phyloP scores from a whole-genome alignment of 371 early-diverging fungal genomes.

The Mucor saturninus region DNA sequence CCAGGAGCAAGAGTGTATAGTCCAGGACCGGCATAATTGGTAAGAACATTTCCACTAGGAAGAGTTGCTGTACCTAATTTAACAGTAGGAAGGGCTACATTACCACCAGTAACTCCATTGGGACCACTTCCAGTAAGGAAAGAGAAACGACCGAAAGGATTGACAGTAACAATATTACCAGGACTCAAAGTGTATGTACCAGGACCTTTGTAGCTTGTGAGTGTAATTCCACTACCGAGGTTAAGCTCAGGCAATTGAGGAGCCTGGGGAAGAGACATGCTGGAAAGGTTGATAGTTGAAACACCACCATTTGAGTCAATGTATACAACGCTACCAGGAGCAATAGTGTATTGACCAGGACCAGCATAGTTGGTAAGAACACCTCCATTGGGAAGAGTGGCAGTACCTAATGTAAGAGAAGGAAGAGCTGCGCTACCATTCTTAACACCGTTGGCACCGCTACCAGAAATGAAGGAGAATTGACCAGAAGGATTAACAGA shows the following conservation, averaged over 20 bases:
- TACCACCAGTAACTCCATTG: neutral
- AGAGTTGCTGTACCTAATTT: neutral
- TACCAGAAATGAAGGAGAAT: neutral
- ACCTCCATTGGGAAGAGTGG: neutral
- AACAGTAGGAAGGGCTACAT: neutral
- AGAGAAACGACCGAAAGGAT: neutral
- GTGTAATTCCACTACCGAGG: neutral
- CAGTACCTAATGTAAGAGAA: neutral
- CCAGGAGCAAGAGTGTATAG: neutral
- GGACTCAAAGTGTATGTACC: constrained; percentile 10
- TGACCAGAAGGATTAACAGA: neutral
- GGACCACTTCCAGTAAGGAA: neutral
- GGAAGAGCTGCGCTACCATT: neutral
- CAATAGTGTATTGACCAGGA: too few relatives aligned
- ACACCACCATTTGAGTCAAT: too few relatives aligned
- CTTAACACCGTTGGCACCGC: neutral
- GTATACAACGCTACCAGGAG: too few relatives aligned
- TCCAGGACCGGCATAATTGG: neutral
- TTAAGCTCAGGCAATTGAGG: neutral
- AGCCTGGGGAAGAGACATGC: too few relatives aligned
- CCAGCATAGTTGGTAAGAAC: neutral
- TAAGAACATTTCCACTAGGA: neutral
- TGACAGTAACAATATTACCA: neutral
- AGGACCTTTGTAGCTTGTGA: constrained; percentile 7
- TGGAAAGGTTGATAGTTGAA: too few relatives aligned